Base-by-base conservation (phyloP, 1,284 basidiomycete genomes). In the Albatrellus sp. region DNA sequence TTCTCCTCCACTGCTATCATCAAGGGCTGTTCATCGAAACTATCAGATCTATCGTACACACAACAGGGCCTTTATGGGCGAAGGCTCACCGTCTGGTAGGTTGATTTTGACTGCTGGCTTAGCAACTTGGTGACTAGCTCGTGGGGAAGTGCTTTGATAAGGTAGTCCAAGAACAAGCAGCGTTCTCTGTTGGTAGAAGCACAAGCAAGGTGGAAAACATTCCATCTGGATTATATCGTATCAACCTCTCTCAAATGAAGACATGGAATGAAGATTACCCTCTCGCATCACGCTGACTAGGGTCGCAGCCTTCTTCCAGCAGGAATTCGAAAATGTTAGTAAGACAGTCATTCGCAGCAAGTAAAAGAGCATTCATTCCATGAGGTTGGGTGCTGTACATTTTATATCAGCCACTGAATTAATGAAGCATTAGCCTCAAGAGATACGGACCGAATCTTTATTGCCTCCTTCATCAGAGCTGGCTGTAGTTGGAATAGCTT, bases 121-220 rank as follows among this genome's bases (percentile, higher is more conserved):
- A 77, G 55, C 2, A 77, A 50, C 0, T 53, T 50, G 39, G 66
- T 60, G 19, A 58, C 66, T 14, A 67, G 57, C 31, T 76, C 70
- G n/a, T 56, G 52, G 11, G 75, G 69, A 0, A 78, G 61, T 48
- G 69, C 71, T 24, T 65, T 54, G 8, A 76, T 52, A 1, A 73
- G 51, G 53, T 73, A 64, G 14, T 65, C 54, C 9, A 77, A 52
- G 17, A 70, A 47, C 29, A 47, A 48, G 3, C 48, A 20, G 9
- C 45, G 42, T 5, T 16, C 51, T 46, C 0, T 58, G 52, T 14
- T 53, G 48, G 13, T 57, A 43, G 42, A 60, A 56, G 1, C 45
- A 49, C 64, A 68, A 28, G 72, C 55, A n/a, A 68, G 55, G 53
- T 78, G 75, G 46, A 67, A 70, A 12, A 77, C 65, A 50, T 79